Evolutionary conservation across 768 basidiomycete genomes (phyloP).

Genomic region (Hericium alpestre): DNA sequence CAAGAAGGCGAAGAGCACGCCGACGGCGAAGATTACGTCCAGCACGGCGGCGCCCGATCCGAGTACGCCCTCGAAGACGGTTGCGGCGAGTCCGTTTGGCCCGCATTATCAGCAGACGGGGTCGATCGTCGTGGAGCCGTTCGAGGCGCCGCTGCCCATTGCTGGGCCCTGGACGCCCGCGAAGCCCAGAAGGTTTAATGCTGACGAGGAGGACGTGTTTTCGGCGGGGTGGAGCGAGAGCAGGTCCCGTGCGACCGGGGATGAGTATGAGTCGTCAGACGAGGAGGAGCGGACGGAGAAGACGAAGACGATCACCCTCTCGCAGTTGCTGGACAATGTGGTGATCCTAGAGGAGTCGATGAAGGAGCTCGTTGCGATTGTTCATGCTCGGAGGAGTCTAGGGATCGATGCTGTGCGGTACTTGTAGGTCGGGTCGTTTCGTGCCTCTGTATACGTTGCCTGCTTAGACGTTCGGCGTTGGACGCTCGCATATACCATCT

Average conservation of each 20-base stretch:
- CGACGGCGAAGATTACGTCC: conserved; percentile 15
- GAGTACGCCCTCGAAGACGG: conserved; percentile 36
- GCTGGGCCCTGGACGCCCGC: conserved; percentile 57
- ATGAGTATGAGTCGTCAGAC: conserved; percentile 15
- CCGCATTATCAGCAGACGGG: conserved; percentile 76
- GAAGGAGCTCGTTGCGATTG: conserved; percentile 82
- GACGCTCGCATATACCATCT: not conserved
- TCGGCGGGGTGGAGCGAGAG: conserved; percentile 37
- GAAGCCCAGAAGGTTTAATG: conserved; percentile 38
- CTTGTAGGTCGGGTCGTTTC: conserved; percentile 27
- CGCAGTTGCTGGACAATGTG: conserved; percentile 82
- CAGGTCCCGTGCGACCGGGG: conserved; percentile 10
- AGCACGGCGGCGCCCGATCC: conserved; percentile 29
- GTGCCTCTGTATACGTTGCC: not conserved
- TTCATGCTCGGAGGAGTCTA: conserved; percentile 72
- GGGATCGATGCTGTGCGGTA: conserved; percentile 80
- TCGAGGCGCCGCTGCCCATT: conserved; percentile 47
- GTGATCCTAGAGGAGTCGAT: conserved; percentile 92
- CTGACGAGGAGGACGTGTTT: conserved; percentile 68
- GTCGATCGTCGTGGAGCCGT: conserved; percentile 61
- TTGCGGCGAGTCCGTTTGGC: conserved; percentile 69
- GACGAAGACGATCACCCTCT: conserved; percentile 53
- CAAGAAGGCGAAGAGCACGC: conserved; percentile 47
- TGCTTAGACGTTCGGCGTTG: not conserved
- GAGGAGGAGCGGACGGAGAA: conserved; percentile 21